These are phyloP conservation scores for Graphilbum sp. DNA, from an alignment of 2,329 filamentous ascomycete genomes.

Conservation along the genomic window DNA sequence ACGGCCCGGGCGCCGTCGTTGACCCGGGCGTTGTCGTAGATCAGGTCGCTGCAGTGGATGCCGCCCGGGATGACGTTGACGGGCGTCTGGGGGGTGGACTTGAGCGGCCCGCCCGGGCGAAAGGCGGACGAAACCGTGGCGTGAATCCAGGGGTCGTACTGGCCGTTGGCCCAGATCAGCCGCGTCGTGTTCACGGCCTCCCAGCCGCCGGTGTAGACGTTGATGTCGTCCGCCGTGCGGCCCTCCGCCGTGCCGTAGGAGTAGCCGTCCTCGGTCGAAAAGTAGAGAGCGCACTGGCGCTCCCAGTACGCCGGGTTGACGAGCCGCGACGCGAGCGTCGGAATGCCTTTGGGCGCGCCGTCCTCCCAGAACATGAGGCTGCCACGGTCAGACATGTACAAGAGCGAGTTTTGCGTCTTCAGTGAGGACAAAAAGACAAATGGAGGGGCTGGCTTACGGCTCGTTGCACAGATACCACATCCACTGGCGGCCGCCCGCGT, in stretches of 20 bases:
- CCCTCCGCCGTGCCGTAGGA: slow-evolving; percentile 18
- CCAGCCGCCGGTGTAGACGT: slow-evolving; percentile 23
- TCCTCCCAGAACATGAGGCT: slow-evolving; percentile 24
- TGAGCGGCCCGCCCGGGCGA: slow-evolving; percentile 21
- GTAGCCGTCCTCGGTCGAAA: slow-evolving; percentile 19
- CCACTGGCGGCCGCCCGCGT: slow-evolving; percentile 34
- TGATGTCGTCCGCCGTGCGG: slow-evolving; percentile 18
- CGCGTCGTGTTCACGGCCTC: slow-evolving; percentile 21
- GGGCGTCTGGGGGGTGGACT: slow-evolving; percentile 18
- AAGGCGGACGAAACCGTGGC: slow-evolving; percentile 20
- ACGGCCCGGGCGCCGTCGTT: slow-evolving; percentile 33
- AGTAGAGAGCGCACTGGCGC: slow-evolving; percentile 27
- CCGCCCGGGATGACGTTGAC: slow-evolving; percentile 20
- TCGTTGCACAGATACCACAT: slow-evolving; percentile 39
- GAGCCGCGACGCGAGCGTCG: slow-evolving; percentile 24
- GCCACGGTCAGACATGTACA: slow-evolving; percentile 3
- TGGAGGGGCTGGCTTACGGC: slow-evolving; percentile 11
- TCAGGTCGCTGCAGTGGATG: slow-evolving; percentile 24
- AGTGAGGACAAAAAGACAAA: too few relatives aligned
- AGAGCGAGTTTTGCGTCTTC: too few relatives aligned
- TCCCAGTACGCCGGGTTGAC: slow-evolving; percentile 22
- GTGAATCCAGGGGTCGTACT: slow-evolving; percentile 24
- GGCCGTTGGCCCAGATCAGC: slow-evolving; percentile 23
- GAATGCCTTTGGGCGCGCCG: slow-evolving; percentile 24
- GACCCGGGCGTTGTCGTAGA: slow-evolving; percentile 26